phyloP scores from a whole-genome alignment of 176 grass and related monocot genomes.

The Zea luxurians region DNA sequence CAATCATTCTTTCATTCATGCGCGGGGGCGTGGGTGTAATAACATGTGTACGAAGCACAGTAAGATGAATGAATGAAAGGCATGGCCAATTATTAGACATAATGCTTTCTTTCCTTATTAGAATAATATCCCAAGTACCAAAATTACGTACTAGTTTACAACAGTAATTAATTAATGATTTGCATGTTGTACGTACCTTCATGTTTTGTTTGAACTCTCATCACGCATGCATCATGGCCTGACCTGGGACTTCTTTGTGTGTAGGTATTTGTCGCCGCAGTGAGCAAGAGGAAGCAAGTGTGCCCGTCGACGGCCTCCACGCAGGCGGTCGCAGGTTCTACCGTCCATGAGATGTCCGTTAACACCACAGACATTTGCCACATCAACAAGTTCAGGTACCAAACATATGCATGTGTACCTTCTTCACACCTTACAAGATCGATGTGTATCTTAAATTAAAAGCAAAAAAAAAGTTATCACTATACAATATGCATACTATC shows the following conservation, averaged over 20 bases:
- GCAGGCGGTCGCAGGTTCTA: not conserved
- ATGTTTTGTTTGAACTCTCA: not conserved
- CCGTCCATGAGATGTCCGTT: conserved; percentile 6
- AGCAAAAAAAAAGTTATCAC: too few species aligned
- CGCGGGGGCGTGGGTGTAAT: conserved; percentile 12
- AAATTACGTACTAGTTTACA: not conserved
- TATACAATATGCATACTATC: too few species aligned
- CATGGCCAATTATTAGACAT: not conserved
- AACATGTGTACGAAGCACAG: conserved; percentile 3
- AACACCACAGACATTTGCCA: conserved; percentile 35
- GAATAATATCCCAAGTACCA: not conserved
- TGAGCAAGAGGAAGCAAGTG: conserved; percentile 78
- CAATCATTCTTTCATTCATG: too few species aligned
- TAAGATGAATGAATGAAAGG: too few species aligned
- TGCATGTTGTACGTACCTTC: not conserved
- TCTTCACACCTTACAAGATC: too few species aligned
- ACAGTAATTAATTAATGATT: not conserved
- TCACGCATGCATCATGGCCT: not conserved
- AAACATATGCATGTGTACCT: not conserved
- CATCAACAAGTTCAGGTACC: conserved; percentile 69
- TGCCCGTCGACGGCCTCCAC: conserved; percentile 51
- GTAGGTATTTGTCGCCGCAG: conserved; percentile 73
- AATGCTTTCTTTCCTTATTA: not conserved
- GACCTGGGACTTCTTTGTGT: not conserved
- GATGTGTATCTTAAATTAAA: too few species aligned